A percentile compares a stretch with the other conserved stretches of the same genome.
Conservation (phyloP, 2,329 filamentous ascomycete genomes). For the Ceratocystis albifundus region DNA sequence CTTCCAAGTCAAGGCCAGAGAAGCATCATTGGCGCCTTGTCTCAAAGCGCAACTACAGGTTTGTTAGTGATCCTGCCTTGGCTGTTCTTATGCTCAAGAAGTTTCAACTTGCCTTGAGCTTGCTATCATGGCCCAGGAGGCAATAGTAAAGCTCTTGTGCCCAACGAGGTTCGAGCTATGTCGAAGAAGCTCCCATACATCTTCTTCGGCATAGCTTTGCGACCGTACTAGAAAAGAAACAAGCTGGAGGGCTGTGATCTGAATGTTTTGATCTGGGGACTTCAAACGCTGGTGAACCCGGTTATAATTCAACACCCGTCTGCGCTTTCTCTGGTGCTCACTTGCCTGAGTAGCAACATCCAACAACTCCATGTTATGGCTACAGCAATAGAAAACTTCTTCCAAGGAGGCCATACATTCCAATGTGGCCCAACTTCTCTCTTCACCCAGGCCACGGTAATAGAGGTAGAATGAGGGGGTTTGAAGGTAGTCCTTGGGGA, state of each 20-base stretch:
- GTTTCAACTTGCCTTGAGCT: slow-evolving; percentile 54
- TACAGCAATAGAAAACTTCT: slow-evolving; percentile 28
- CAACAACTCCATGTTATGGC: not conserved
- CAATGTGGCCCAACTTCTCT: slow-evolving; percentile 50
- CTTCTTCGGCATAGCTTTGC: slow-evolving; percentile 37
- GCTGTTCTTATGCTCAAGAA: not conserved
- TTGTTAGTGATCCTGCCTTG: slow-evolving; percentile 25
- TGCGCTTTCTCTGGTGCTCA: slow-evolving; percentile 43
- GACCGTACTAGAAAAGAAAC: slow-evolving; percentile 45
- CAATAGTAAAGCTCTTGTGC: slow-evolving; percentile 55
- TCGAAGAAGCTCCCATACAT: slow-evolving; percentile 45
- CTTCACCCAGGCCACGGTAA: slow-evolving; percentile 42
- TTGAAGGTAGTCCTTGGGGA: slow-evolving; percentile 37
- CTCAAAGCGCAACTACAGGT: slow-evolving; percentile 29
- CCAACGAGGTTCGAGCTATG: slow-evolving; percentile 47
- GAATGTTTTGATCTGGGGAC: slow-evolving; percentile 35
- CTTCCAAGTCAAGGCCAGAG: slow-evolving; percentile 44
- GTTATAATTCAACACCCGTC: slow-evolving; percentile 36
- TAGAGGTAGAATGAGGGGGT: slow-evolving; percentile 44
- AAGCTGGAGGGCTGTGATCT: slow-evolving; percentile 45
- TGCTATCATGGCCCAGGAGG: slow-evolving; percentile 77
- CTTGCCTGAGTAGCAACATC: slow-evolving; percentile 26
- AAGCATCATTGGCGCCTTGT: slow-evolving; percentile 19
- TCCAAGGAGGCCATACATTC: slow-evolving; percentile 50
- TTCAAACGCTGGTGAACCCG: slow-evolving; percentile 41